phyloP scores from a whole-genome alignment of 2,329 filamentous ascomycete species.

The Ceratocystiopsis brevicomis region DNA sequence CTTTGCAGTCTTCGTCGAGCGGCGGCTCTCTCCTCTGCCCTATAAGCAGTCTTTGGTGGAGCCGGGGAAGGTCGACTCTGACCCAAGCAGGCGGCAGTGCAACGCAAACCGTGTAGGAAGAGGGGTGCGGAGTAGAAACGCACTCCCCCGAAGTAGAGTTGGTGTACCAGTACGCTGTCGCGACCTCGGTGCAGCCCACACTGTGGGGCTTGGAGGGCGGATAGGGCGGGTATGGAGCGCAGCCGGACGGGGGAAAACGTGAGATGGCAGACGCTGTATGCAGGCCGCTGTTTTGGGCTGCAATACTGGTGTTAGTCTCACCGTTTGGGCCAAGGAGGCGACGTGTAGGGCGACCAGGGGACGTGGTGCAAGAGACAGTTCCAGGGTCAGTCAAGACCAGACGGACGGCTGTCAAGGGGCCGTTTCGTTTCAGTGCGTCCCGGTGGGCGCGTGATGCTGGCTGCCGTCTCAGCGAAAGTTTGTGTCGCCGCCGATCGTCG shows the following conservation, averaged over 20 bases:
- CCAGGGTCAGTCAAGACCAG: not conserved
- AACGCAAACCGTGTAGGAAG: too few species aligned
- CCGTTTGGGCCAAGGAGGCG: conserved; percentile 5
- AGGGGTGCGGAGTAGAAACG: not conserved
- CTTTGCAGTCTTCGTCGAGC: too few species aligned
- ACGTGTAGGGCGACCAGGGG: not conserved
- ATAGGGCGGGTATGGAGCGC: conserved; percentile 6
- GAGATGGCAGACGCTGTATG: conserved; percentile 7
- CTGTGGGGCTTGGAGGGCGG: not conserved
- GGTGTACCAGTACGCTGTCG: conserved; percentile 6
- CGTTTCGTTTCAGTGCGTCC: too few species aligned
- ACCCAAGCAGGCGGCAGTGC: too few species aligned
- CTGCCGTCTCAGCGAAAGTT: too few species aligned
- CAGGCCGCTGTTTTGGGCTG: conserved; percentile 9
- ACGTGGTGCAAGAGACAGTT: conserved; percentile 6
- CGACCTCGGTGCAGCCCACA: not conserved
- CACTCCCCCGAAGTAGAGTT: not conserved
- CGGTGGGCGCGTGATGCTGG: too few species aligned
- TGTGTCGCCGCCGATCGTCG: too few species aligned
- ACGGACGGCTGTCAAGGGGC: too few species aligned
- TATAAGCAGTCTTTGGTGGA: too few species aligned
- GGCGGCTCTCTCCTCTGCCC: too few species aligned
- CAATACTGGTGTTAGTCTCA: conserved; percentile 1
- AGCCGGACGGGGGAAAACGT: not conserved
- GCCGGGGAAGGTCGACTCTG: too few species aligned